phyloP scores from a whole-genome alignment of 1,284 basidiomycete species.

The Cutaneotrichosporon dermatis region DNA sequence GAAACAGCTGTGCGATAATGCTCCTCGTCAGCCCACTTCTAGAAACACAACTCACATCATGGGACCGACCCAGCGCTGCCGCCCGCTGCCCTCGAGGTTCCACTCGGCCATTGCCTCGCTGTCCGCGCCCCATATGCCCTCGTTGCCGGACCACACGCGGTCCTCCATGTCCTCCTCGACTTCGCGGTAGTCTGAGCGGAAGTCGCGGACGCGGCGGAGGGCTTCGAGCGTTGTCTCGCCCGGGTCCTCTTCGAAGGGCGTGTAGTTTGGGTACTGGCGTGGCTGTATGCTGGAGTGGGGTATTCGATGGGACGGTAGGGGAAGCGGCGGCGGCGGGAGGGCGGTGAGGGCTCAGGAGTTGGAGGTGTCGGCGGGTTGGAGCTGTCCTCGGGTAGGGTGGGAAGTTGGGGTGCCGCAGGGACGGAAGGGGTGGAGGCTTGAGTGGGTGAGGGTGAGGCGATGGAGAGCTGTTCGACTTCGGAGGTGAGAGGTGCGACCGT shows the following conservation, averaged over 20 bases:
- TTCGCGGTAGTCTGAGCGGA: constrained; percentile 17
- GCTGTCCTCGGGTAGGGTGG: constrained; percentile 9
- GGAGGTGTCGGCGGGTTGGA: not conserved
- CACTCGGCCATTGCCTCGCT: constrained; percentile 34
- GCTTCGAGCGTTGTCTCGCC: constrained; percentile 1
- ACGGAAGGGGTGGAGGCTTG: not conserved
- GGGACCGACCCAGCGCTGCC: constrained; percentile 43
- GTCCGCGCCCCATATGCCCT: constrained; percentile 16
- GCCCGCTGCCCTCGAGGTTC: constrained; percentile 20
- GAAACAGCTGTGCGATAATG: constrained; percentile 40
- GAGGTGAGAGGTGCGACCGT: not conserved
- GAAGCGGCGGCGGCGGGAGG: constrained; percentile 2
- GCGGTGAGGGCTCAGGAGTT: not conserved
- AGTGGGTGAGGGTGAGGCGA: not conserved
- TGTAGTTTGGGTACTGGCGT: constrained; percentile 43
- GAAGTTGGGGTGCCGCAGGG: not conserved
- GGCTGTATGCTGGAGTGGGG: constrained; percentile 35
- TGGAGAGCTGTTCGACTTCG: not conserved
- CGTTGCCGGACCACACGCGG: constrained; percentile 23
- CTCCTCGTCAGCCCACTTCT: constrained; percentile 18
- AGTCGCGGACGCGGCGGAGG: constrained; percentile 4
- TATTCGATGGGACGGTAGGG: constrained; percentile 27
- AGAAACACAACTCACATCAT: constrained; percentile 35
- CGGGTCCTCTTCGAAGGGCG: constrained; percentile 15
- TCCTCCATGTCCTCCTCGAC: constrained; percentile 29